Conservation (phyloP, 768 basidiomycete genomes). For the Naganishia onofrii region DNA sequence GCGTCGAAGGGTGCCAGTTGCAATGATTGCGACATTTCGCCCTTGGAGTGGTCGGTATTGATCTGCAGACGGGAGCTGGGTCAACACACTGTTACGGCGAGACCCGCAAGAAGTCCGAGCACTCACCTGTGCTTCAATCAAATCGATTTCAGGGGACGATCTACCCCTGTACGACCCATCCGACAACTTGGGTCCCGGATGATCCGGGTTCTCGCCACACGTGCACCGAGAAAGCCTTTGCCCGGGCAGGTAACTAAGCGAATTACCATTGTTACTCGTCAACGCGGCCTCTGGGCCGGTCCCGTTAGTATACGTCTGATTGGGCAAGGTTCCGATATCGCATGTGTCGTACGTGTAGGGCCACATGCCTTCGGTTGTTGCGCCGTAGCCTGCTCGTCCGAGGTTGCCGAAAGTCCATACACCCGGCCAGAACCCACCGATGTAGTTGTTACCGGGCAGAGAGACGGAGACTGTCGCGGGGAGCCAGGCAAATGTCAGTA, state of each 20-base stretch:
- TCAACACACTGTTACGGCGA: background rate
- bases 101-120: background rate
- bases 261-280: slow-evolving; percentile 36
- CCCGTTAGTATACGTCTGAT: slow-evolving; percentile 61
- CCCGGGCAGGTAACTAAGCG: slow-evolving; percentile 63
- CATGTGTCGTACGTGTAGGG: slow-evolving; percentile 82
- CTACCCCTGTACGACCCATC: slow-evolving; percentile 77
- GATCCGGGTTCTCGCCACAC: slow-evolving; percentile 70
- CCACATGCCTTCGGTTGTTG: slow-evolving; percentile 80
- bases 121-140: slow-evolving; percentile 66
- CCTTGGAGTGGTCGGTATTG: slow-evolving; percentile 37
- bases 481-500: background rate
- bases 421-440: slow-evolving; percentile 69
- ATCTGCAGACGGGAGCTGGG: background rate
- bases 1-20: slow-evolving; percentile 71
- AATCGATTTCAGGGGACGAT: slow-evolving; percentile 82
- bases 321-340: slow-evolving; percentile 80
- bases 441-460: slow-evolving; percentile 46
- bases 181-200: slow-evolving; percentile 75
- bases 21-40: slow-evolving; percentile 75
- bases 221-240: slow-evolving; percentile 86
- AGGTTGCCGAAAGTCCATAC: slow-evolving; percentile 83
- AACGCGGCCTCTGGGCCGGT: slow-evolving; percentile 44
- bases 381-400: slow-evolving; percentile 83
- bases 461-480: slow-evolving; percentile 38